Conservation (phyloP, 805 yeast genomes). For the Ogataea polymorpha region DNA sequence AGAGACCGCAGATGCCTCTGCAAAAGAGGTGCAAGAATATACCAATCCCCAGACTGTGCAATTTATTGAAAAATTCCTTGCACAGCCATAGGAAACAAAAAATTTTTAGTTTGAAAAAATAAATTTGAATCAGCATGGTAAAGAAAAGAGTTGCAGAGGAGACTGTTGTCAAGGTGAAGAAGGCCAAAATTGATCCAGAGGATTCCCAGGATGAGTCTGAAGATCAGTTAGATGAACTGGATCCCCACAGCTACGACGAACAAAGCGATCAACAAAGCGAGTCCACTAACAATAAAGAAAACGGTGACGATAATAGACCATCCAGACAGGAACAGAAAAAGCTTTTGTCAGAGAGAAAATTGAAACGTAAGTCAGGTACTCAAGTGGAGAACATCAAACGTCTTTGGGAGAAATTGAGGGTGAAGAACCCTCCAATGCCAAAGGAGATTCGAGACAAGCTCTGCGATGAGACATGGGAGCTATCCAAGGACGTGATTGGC, state of each 20-base stretch:
- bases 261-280: constrained; percentile 29
- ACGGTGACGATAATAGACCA: constrained; percentile 45
- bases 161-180: constrained; percentile 15
- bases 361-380: constrained; percentile 81
- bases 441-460: constrained; percentile 72
- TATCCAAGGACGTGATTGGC: constrained; percentile 69
- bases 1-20: constrained; percentile 20
- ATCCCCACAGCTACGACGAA: constrained; percentile 31
- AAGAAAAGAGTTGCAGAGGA: constrained; percentile 10
- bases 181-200: constrained; percentile 25
- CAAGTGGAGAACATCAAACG: constrained; percentile 82
- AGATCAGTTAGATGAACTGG: constrained; percentile 36
- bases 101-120: constrained; percentile 9
- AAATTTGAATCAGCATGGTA: constrained; percentile 5
- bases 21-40: constrained; percentile 13
- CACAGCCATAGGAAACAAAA: constrained; percentile 9
- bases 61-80: constrained; percentile 19
- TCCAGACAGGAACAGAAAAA: constrained; percentile 82
- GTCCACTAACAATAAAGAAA: constrained; percentile 22
- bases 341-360: constrained; percentile 74
- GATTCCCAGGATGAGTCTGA: constrained; percentile 16
- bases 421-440: constrained; percentile 77
- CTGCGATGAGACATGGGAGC: constrained; percentile 80
- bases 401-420: constrained; percentile 89
- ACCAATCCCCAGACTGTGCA: constrained; percentile 29